Evolutionary conservation across 768 basidiomycete species (phyloP), one percentile per base, ranked within the genome.

Genomic region (Rhizopogon roseolus): DNA sequence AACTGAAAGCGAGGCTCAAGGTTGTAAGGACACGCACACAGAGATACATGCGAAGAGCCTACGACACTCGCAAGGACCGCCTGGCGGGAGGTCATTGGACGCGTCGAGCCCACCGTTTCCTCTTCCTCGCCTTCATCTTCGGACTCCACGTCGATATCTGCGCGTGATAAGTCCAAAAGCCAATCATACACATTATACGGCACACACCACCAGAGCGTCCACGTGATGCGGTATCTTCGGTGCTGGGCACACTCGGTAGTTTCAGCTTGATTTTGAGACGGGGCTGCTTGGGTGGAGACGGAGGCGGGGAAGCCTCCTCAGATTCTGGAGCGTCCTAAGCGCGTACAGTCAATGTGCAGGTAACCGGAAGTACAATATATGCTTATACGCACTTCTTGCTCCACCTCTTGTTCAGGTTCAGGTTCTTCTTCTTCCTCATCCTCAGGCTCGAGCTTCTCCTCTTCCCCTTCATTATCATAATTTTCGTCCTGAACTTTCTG

Each of bases 1-100:
- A 19, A 45, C 13, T 32, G 2, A 17, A 45, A 45, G 17, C 4
- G 44, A 32, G 17, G 13, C 6, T 13, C 13, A 45, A 45, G 43
- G n/a, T 9, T n/a, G 27, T 5, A 44, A 17, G 29, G 4, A 17
- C 13, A 42, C 65, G 1, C 13, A 85, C 84, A 70, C 14, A 90
- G 68, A 1, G 86, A 82, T 32, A 90, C 85, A 62, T 89, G 86
- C 0, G 81, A 77, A 0, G 86, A 75, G 52, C 82, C 85, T 2
- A 85, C 80, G 29, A 86, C 83, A 52, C 82, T 85, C 1, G 84
- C 84, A 8, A 88, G 71, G 14, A 86, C 87, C 2, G 88, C 88
- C 59, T 90, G 87, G 25, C 88, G 74, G 0, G 78, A 80, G 28
- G 76, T 83, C 73, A 79, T 76, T 6, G 74, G 77, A 41, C 70